Percentiles rank a stretch among this genome's conserved stretches.
These are phyloP conservation scores for Pilatotrama ljubarskyi DNA, from an alignment of 768 basidiomycete species.

Conservation along the genomic window DNA sequence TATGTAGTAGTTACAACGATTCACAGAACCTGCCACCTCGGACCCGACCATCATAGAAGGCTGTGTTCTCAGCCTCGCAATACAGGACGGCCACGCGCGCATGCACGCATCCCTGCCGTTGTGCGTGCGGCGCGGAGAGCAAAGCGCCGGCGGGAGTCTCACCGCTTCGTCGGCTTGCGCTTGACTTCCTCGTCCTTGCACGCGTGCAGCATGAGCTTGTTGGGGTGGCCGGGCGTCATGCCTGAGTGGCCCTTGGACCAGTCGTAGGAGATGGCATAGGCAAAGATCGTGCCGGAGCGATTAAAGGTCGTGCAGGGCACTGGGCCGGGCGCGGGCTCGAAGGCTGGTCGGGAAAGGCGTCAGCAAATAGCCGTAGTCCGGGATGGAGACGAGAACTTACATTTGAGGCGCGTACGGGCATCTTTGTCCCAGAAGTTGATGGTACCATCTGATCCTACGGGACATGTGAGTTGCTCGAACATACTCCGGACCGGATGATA, in stretches of 20 bases:
- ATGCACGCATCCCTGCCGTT: not conserved
- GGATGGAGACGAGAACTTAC: constrained; percentile 41
- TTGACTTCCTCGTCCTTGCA: constrained; percentile 88
- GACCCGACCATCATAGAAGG: not conserved
- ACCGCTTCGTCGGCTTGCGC: constrained; percentile 48
- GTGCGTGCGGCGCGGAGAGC: not conserved
- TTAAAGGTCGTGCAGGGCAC: constrained; percentile 84
- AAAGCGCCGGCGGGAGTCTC: not conserved
- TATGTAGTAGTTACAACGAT: not conserved
- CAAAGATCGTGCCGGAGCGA: constrained; percentile 84
- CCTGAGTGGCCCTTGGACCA: constrained; percentile 93
- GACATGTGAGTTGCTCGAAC: no score
- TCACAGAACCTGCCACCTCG: not conserved
- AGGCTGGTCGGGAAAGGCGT: constrained; percentile 44
- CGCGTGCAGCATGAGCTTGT: constrained; percentile 82
- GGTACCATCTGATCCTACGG: constrained; percentile 74
- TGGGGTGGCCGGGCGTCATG: constrained; percentile 67
- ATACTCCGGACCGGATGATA: not conserved
- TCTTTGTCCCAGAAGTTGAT: constrained; percentile 97
- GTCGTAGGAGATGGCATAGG: constrained; percentile 90
- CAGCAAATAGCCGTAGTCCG: not conserved
- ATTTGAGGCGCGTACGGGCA: constrained; percentile 87
- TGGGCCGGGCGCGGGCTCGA: constrained; percentile 73
- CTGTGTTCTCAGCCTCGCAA: no score
- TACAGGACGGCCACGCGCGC: no score